Base-by-base conservation (phyloP, 2,329 filamentous ascomycete species). In the Onygena corvina region DNA sequence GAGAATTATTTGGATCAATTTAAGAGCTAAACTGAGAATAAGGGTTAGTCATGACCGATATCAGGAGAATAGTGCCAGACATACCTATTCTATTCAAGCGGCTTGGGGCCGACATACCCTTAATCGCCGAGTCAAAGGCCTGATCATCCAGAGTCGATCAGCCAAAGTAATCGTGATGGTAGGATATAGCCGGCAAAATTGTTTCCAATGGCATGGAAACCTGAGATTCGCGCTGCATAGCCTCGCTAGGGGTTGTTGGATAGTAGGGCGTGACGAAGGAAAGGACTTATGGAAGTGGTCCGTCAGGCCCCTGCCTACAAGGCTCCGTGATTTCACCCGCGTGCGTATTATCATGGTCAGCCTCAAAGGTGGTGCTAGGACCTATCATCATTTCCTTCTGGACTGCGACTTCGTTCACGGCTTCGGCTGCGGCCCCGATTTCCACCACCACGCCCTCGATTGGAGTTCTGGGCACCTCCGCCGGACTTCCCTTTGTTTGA, bases 351-450 rank as follows among this genome's bases (percentile, higher is more conserved):
- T 30, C 44, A 14, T 12, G 7, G 18, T 21, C 4, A 18, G 14
- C 25, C 16, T 46, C 9, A 6, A 33, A 11, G 27, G n/a, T 29
- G 2, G n/a, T n/a, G 2, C 36, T 42, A 42, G 27, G 36, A 42
- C 36, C 46, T 12, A 40, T 67, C 61, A 47, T 64, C 60, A 45
- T 64, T 61, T 49, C 58, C 56, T 31, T 64, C 67, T 2, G 69
- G 69, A 52, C 71, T 73, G 59, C 70, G 67, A 51, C 68, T 70
- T 54, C 67, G 64, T 48, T 68, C 67, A 29, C 68, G 67, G 58
- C 70, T 72, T 52, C 68, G 64, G 56, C 66, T 70, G 55, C 71
- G 64, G 36, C 57, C 64, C 42, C 67, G 52, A 40, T 60, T 63
- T 38, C 66, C 67, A 46, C 66, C 63, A 8, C 58, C 64, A 34